A percentile compares a stretch with the other conserved stretches of the same genome.
Conservation (phyloP, 306 rosid species). For the Cucurbita maxima region DNA sequence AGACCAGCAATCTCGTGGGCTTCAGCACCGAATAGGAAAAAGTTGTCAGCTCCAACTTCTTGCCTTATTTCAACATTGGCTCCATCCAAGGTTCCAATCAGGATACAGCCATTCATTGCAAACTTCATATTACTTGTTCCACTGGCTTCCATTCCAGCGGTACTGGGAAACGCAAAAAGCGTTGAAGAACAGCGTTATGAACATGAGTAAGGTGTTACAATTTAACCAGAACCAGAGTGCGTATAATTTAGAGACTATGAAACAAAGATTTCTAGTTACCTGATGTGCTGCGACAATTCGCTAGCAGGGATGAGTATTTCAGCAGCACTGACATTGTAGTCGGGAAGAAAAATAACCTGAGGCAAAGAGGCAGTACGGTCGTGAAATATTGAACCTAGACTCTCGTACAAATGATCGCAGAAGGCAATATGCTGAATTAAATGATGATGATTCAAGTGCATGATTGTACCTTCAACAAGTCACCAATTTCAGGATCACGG, state of each 20-base stretch:
- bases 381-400: neutral
- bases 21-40: conserved; percentile 85
- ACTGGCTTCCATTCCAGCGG: conserved; percentile 99
- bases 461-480: conserved; percentile 66
- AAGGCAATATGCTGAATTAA: neutral
- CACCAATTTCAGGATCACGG: conserved; percentile 90
- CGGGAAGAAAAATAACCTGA: conserved; percentile 89
- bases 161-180: conserved; percentile 23
- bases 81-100: conserved; percentile 94
- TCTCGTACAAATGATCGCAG: neutral
- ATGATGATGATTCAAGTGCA: neutral
- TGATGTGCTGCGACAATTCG: conserved; percentile 94
- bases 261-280: conserved; percentile 19
- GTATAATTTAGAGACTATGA: too few relatives aligned
- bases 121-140: conserved; percentile 99
- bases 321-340: conserved; percentile 91
- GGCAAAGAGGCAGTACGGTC: conserved; percentile 7
- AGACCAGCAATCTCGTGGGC: conserved; percentile 91
- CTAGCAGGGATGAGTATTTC: conserved; percentile 93
- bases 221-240: too few relatives aligned
- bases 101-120: conserved; percentile 88
- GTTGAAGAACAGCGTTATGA: neutral
- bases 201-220: neutral
- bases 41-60: conserved; percentile 91
- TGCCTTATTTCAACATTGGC: conserved; percentile 96